Base-by-base conservation (phyloP, 805 yeast genomes). In the Kluyveromyces starmeri region DNA sequence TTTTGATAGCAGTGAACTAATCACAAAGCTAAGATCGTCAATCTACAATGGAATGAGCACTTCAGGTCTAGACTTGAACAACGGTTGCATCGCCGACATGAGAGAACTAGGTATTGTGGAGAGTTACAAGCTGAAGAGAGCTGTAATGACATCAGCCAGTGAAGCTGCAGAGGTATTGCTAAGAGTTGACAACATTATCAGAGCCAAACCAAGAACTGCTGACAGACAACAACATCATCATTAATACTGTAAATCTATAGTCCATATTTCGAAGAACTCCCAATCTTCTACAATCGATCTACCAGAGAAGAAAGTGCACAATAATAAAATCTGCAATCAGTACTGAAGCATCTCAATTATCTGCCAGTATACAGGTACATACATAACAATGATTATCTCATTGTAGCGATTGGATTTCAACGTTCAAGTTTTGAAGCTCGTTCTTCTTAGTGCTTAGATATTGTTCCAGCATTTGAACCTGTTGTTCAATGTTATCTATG, bases 171-270 rank as follows among this genome's bases (percentile, higher is more conserved):
- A 92, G 65, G 88, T 92, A 31, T 71, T 92, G 46, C 65, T 92
- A 51, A 77, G 99, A 57, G 99, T 92, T 27, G 99, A 92, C 58
- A 89, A 92, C 61, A 92, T 92, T 46, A 84, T 92, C 44, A 78
- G 95, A 47, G 97, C 98, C 21, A 88, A 83, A 59, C 98, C 99
- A 44, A 73, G 98, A 64, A 88, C 98, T 28, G 95, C 96, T 26
- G 89, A 83, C 64, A 74, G 96, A 68, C 78, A 74, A 46, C 51
- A 43, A 29, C 48, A 20, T 16, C 33, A 30, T 15, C 20, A n/a
- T n/a, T n/a, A n/a, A n/a, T n/a, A n/a, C n/a, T n/a, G n/a, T n/a
- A n/a, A n/a, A n/a, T n/a, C n/a, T n/a, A n/a, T n/a, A n/a, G n/a
- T n/a, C n/a, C n/a, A n/a, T n/a, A n/a, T n/a, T n/a, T n/a, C n/a